Conservation (phyloP, 371 early-diverging fungal genomes). For the Actinomucor elegans region DNA sequence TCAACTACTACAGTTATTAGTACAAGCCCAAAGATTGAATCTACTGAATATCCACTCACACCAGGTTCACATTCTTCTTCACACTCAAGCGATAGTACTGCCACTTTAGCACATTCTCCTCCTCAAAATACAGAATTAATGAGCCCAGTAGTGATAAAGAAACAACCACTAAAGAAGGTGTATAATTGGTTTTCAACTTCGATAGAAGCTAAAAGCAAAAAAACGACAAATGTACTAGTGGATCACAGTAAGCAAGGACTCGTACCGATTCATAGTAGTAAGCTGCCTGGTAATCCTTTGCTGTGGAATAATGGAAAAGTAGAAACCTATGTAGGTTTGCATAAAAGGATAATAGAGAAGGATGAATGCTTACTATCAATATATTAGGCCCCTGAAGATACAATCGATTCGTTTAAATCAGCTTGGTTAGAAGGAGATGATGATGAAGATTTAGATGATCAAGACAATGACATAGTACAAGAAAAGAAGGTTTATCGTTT, state of each 20-base stretch:
- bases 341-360: not conserved
- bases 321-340: constrained; percentile 6
- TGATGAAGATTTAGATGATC: not conserved
- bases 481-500: too few species aligned
- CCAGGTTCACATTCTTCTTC: constrained; percentile 3
- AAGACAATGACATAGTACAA: too few species aligned
- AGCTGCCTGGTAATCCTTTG: constrained; percentile 10
- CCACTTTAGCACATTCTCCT: not conserved
- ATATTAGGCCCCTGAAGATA: constrained; percentile 1
- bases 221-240: not conserved
- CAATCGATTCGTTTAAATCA: constrained; percentile 12
- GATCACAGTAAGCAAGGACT: not conserved
- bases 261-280: constrained; percentile 7
- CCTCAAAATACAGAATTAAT: too few species aligned
- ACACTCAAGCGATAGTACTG: constrained; percentile 1
- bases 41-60: constrained; percentile 7
- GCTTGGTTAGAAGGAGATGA: constrained; percentile 11
- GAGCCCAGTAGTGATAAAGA: constrained; percentile 7
- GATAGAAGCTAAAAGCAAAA: too few species aligned
- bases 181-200: too few species aligned
- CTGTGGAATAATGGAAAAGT: constrained; percentile 11
- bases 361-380: not conserved
- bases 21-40: too few species aligned
- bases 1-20: too few species aligned
- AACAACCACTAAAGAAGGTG: constrained; percentile 27